Evolutionary conservation across 2,329 filamentous ascomycete genomes (phyloP), one percentile per base, ranked within the genome.

Genomic region (Fusarium subtropicale): DNA sequence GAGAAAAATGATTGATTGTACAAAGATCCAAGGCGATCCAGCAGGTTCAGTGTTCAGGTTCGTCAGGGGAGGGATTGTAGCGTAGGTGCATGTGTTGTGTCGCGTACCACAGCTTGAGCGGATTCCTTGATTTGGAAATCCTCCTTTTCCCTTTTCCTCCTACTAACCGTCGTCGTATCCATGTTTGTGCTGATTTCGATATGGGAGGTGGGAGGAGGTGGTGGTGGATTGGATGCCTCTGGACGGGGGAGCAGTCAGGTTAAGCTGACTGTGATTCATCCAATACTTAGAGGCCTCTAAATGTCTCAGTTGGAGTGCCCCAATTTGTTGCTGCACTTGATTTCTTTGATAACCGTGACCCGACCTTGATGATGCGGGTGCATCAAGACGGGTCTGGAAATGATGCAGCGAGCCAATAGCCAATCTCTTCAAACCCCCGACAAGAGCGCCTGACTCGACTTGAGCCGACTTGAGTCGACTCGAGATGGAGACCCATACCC

Each of bases 401-500:
- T 53, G 56, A 50, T 45, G 58, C 62, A 45, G 36, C 52, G 55
- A 28, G 45, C 42, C 42, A 46, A 46, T 46, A 20, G 18, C 73
- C 73, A 75, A 75, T 74, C 73, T 73, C 57, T 41, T 70, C 58
- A 28, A 57, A 60, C 61, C 31, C 48, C 46, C 54, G 64, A 26
- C 8, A 46, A 69, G 65, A 48, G 66, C 73, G 73, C 73, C 72
- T 74, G 72, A 74, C 72, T 73, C 62, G 62, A 33, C 42, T 42
- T 11, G 28, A 30, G 28, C 12, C 28, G 62, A 39, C 36, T 42
- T 11, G 28, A 30, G 28, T 30, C 28, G 62, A 39, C 36, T 42
- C 47, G 22, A 51, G 22, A 51, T 30, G 26, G 42, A 28, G n/a
- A 28, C 42, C 28, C 28, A 30, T 30, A 30, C 28, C 28, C 24